phyloP scores from a whole-genome alignment of 2,329 filamentous ascomycete species.

The Colletotrichum eremochloae region DNA sequence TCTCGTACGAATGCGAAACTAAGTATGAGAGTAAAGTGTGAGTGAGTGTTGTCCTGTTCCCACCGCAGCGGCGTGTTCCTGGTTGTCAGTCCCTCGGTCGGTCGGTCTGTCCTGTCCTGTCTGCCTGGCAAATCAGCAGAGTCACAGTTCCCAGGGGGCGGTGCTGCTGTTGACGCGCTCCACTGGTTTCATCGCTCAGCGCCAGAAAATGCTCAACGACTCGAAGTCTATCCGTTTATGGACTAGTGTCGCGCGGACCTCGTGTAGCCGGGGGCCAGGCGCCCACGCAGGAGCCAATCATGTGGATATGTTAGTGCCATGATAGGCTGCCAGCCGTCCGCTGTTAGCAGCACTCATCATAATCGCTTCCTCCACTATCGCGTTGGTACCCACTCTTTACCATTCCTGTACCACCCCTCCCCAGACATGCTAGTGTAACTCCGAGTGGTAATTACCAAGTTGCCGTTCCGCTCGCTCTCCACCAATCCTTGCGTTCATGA shows the following conservation, averaged over 20 bases:
- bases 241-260: conserved; percentile 16
- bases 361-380: neutral
- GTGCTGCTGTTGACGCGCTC: conserved; percentile 26
- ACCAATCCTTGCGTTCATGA: neutral
- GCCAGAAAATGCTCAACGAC: conserved; percentile 13
- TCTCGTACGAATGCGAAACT: conserved; percentile 11
- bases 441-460: neutral
- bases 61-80: neutral
- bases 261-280: conserved; percentile 2
- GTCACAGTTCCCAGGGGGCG: conserved; percentile 7
- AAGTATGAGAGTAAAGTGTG: neutral
- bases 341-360: neutral
- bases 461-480: neutral
- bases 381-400: conserved; percentile 11
- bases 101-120: neutral
- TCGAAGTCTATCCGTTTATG: conserved; percentile 13
- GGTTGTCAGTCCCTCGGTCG: neutral
- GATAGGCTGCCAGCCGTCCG: neutral
- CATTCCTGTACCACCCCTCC: neutral
- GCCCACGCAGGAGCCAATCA: conserved; percentile 21
- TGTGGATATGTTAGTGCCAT: neutral
- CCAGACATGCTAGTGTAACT: neutral
- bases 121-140: conserved; percentile 13
- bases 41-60: neutral
- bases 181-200: conserved; percentile 37